Evolutionary conservation across 192 early-diverging fungal genomes (phyloP).

Genomic region (Coemansia asiatica): DNA sequence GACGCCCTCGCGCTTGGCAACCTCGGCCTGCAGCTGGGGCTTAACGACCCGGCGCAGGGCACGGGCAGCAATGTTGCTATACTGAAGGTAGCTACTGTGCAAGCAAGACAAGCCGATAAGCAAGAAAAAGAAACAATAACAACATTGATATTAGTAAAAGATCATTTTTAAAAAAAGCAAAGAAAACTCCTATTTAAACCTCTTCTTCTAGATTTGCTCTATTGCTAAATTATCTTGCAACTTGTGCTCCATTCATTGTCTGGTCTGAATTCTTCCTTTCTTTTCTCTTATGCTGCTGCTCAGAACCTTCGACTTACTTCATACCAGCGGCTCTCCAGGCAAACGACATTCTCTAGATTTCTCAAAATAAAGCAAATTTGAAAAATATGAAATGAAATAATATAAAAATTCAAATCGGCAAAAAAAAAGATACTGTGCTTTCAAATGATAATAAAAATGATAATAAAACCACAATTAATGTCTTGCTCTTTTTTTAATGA

Average conservation of each 20-base stretch:
- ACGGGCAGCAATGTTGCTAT: slow-evolving; percentile 55
- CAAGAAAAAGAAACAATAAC: neutral
- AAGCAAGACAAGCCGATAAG: neutral
- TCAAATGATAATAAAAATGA: no score
- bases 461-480: neutral
- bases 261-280: no score
- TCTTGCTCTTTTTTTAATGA: neutral
- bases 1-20: slow-evolving; percentile 50
- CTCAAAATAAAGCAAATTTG: neutral
- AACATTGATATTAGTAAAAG: no score
- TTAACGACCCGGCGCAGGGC: slow-evolving; percentile 50
- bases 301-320: slow-evolving; percentile 33
- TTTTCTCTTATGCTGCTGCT: neutral
- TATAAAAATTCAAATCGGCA: neutral
- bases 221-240: no score
- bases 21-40: slow-evolving; percentile 43
- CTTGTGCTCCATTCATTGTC: no score
- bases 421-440: no score
- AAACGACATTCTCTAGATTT: slow-evolving; percentile 31
- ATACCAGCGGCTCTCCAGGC: slow-evolving; percentile 54
- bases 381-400: slow-evolving; percentile 3
- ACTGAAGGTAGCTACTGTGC: slow-evolving; percentile 49
- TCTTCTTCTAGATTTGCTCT: no score
- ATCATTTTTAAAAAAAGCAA: no score
- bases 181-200: no score